phyloP scores from a whole-genome alignment of 1,139 yeast species.

The Insectozyma bohioensis region DNA sequence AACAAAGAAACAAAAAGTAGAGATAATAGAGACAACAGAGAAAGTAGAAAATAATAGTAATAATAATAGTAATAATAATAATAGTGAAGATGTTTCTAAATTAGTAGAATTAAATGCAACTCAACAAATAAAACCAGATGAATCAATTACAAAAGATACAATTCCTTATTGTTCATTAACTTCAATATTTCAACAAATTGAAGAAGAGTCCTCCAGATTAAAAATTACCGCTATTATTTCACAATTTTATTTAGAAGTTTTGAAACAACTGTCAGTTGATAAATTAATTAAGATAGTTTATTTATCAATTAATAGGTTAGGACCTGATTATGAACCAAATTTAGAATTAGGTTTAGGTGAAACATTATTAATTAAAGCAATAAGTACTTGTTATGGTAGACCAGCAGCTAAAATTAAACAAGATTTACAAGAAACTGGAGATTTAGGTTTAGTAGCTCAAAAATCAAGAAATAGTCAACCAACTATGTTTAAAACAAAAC shows the following conservation, averaged over 20 bases:
- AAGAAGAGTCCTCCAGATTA: conserved; percentile 74
- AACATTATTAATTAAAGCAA: conserved; percentile 79
- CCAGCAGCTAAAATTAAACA: conserved; percentile 65
- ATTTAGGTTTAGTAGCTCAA: conserved; percentile 86
- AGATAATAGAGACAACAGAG: conserved; percentile 7
- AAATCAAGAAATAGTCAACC: conserved; percentile 83
- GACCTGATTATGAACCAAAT: conserved; percentile 92
- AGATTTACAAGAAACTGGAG: conserved; percentile 81
- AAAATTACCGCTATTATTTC: conserved; percentile 76
- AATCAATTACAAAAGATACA: conserved; percentile 7
- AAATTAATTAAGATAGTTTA: conserved; percentile 73
- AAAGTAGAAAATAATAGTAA: conserved; percentile 2
- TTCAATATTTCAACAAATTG: conserved; percentile 71
- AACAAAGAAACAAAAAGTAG: conserved; percentile 6
- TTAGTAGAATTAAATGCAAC: conserved; percentile 24
- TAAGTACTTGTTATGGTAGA: conserved; percentile 88
- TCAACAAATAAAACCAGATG: conserved; percentile 17
- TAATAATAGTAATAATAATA: not conserved
- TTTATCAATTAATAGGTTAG: conserved; percentile 80
- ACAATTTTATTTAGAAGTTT: conserved; percentile 63
- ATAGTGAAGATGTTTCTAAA: conserved; percentile 1
- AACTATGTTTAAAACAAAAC: conserved; percentile 89
- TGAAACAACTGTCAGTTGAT: conserved; percentile 49
- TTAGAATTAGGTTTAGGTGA: conserved; percentile 93
- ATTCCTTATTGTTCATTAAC: conserved; percentile 67